Evolutionary conservation across 2,329 filamentous ascomycete species (phyloP).

Genomic region (Fusarium nanum): DNA sequence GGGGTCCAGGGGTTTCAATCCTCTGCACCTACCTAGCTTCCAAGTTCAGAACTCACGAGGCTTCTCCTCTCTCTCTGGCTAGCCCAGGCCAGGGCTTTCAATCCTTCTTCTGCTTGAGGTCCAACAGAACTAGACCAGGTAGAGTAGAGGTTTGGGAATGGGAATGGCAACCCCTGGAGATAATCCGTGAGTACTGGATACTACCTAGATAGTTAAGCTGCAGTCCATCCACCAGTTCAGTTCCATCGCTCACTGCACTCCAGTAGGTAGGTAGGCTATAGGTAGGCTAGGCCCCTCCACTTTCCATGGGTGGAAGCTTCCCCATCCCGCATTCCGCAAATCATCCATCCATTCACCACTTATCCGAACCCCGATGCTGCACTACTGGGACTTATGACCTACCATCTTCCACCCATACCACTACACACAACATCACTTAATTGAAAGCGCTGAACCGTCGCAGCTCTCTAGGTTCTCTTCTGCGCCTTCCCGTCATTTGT

Average conservation of each 20-base stretch:
- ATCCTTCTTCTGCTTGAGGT: constrained; percentile 4
- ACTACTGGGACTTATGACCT: background rate
- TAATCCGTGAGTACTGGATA: background rate
- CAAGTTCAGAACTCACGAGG: constrained; percentile 27
- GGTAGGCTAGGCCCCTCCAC: constrained; percentile 30
- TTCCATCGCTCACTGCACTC: background rate
- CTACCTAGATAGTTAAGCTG: constrained; percentile 6
- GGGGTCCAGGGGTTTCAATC: constrained; percentile 24
- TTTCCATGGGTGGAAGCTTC: constrained; percentile 32
- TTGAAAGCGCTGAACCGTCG: background rate
- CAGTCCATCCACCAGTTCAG: constrained; percentile 13
- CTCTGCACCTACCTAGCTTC: constrained; percentile 15
- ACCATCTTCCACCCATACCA: constrained; percentile 19
- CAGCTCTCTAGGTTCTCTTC: constrained; percentile 1
- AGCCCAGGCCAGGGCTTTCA: constrained; percentile 15
- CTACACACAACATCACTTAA: constrained; percentile 8
- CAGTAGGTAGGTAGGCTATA: background rate
- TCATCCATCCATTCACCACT: constrained; percentile 30
- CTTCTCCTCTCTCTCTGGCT: constrained; percentile 12
- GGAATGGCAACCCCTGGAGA: constrained; percentile 3
- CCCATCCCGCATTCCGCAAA: constrained; percentile 41
- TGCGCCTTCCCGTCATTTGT: constrained; percentile 36
- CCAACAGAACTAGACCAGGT: constrained; percentile 16
- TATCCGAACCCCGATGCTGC: constrained; percentile 1
- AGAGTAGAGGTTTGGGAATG: background rate